Evolutionary conservation across 2,329 filamentous ascomycete species (phyloP), one percentile per base, ranked within the genome.

Genomic region (Domatiomyces globalis): DNA sequence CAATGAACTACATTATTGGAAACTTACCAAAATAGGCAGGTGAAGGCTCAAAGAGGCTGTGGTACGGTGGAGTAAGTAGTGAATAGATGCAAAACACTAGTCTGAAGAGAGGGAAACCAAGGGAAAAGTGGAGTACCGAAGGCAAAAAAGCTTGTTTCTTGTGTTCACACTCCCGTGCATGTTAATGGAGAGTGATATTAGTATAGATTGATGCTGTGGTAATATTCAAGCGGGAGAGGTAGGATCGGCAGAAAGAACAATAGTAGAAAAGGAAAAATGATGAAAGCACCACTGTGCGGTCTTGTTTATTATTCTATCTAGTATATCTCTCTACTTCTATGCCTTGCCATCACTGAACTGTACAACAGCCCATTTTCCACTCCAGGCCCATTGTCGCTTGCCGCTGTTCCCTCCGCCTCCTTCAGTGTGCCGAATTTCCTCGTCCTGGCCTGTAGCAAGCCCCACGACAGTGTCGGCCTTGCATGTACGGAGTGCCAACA

Each of bases 381-480:
- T 85, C 89, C 89, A 96, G 0, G 87, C 89, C 90, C 90, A 96
- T 66, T 86, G 85, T 51, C 92, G 76, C 20, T 80, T 76, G 51
- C 66, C 84, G 67, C 58, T 77, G 55, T 87, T 81, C 15, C 82
- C 85, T 2, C 84, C 85, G 1, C 85, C 85, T 15, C 76, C 80
- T 49, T 85, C 80, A 49, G 71, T 76, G 7, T 76, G 73, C 58
- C 76, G 80, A 49, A 96, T 72, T 65, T 82, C 79, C 70, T 95
- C 88, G 63, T 98, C 92, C 64, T 84, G 79, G 5, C 90, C 89
- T 7, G 80, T 67, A 12, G 81, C 76, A n/a, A 98, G 73, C 0
- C 88, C 90, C 22, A 95, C 92, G 0, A 96, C 87, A 6, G 94
- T 87, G 64, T 98, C 92, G 0, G 90, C 90, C 71, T 98, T 98